Evolutionary conservation across 441 rosid genomes (phyloP), one percentile per base, ranked within the genome.

Genomic region (Erysimum cheiri): DNA sequence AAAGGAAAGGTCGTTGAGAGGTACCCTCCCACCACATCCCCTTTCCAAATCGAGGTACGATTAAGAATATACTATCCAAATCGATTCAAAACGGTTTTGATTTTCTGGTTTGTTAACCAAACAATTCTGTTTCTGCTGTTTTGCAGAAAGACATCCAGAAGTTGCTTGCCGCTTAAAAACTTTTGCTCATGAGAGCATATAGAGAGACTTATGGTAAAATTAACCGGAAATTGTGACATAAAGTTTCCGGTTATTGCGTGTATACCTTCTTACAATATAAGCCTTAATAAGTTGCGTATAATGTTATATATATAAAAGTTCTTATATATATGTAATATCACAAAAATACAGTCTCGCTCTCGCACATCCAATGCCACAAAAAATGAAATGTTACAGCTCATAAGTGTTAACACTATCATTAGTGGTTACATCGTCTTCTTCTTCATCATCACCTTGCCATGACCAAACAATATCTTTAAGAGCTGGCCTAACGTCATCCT

Each of bases 381-480:
- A 43, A 29, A 49, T n/a, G 5, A 50, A 76, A 49, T 13, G 13
- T 64, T 33, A 72, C 70, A 40, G 31, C 8, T 63, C 61, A 69
- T 69, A 26, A 61, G 35, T 36, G 61, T 39, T 41, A 26, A n/a
- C 39, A 66, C 10, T 24, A 7, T 68, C 61, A 63, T 28, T 24
- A 37, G 36, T 66, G 58, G 32, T 49, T 67, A 71, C 65, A 39
- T 63, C 24, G 5, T 78, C 66, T 31, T 78, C 66, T 31, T 78
- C 60, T 19, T 64, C 71, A 35, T 35, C 60, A 72, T 93, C 98
- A 3, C 98, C 98, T 74, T 91, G 97, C 98, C 98, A 93, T 2
- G 90, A 80, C 96, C 97, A 93, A 3, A 93, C 96, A 7, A 93
- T 88, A 57, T 93, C 98, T 77, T 88, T 89, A 66, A 93, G 75